Evolutionary conservation across 345 rosid species (phyloP).

Genomic region (Citrus hindsii): DNA sequence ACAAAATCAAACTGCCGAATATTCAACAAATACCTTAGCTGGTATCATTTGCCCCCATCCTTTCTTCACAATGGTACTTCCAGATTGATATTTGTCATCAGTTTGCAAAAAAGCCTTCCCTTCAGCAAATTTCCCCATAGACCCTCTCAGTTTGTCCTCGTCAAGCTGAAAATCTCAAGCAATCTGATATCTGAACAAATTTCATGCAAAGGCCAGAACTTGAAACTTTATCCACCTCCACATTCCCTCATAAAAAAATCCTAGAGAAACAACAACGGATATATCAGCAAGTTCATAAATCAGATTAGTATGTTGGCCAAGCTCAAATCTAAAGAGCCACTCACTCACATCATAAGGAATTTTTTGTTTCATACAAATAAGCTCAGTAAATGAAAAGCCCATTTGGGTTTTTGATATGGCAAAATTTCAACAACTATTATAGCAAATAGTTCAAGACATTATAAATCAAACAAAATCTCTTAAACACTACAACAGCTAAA

Average conservation of each 20-base stretch:
- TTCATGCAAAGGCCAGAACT: background rate
- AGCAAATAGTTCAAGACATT: background rate
- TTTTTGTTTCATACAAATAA: background rate
- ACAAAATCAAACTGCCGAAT: background rate
- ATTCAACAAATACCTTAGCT: conserved; percentile 9
- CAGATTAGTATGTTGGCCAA: background rate
- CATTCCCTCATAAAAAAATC: background rate
- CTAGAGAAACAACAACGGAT: background rate
- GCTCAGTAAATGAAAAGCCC: background rate
- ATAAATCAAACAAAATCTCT: background rate
- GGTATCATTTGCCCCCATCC: conserved; percentile 4
- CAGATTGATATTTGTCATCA: conserved; percentile 7
- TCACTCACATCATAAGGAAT: background rate
- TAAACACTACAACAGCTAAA: background rate
- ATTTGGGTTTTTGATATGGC: background rate
- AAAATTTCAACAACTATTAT: background rate
- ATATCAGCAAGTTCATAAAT: background rate
- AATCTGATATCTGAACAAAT: background rate
- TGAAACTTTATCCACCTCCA: background rate
- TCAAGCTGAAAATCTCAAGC: conserved; percentile 6
- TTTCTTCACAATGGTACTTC: conserved; percentile 5
- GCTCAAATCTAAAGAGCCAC: background rate
- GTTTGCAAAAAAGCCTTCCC: conserved; percentile 8
- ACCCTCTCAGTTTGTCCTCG: background rate
- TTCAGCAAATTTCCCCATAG: conserved; percentile 23